Conservation (phyloP, 441 rosid species). For the Corymbia citriodora region DNA sequence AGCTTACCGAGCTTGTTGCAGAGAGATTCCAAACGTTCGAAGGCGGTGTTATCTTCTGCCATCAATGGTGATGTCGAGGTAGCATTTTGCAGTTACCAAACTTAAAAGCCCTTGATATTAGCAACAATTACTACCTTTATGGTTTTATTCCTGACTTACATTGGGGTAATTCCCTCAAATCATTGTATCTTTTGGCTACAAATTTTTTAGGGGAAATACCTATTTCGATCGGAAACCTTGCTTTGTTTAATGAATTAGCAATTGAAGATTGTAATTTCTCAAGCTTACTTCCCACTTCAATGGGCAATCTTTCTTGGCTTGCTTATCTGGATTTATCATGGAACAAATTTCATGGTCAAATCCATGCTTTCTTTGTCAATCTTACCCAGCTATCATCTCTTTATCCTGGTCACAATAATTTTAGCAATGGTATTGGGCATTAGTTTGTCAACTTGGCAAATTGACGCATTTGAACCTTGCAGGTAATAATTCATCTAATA, state of each 20-base stretch:
- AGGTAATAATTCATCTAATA: background rate
- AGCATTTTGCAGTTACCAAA: background rate
- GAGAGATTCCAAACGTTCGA: no score
- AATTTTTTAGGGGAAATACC: accelerated
- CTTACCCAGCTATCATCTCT: background rate
- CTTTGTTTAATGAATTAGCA: no score
- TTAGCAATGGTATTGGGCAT: background rate
- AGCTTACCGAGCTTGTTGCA: no score
- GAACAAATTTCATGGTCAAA: background rate
- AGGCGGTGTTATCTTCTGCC: no score
- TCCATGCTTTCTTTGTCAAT: background rate
- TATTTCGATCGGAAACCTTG: accelerated
- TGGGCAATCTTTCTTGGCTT: background rate
- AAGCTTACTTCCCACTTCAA: background rate
- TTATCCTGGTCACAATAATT: accelerated
- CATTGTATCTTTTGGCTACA: accelerated
- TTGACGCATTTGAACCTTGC: accelerated
- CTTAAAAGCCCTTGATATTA: accelerated
- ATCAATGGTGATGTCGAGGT: no score
- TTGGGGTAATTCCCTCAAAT: background rate
- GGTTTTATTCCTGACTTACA: background rate
- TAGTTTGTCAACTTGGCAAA: no score
- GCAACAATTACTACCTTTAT: accelerated
- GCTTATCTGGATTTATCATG: accelerated
- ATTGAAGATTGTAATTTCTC: accelerated